Evolutionary conservation across 2,329 filamentous ascomycete genomes (phyloP), one percentile per base, ranked within the genome.

Genomic region (Endocalyx cinctus): DNA sequence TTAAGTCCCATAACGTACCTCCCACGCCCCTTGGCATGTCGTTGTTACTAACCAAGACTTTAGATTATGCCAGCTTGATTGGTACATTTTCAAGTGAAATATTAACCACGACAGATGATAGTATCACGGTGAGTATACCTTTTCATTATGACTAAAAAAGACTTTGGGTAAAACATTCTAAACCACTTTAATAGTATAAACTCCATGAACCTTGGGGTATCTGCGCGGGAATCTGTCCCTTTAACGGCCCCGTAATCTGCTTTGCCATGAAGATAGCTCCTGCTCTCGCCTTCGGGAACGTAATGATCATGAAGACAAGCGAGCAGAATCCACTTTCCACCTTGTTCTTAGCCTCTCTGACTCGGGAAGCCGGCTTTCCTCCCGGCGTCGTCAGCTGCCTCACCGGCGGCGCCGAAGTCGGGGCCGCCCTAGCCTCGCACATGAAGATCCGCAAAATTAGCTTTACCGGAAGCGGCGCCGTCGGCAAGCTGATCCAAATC

Each of bases 121-220:
- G n/a, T n/a, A n/a, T n/a, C n/a, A n/a, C n/a, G n/a, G n/a, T n/a
- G n/a, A n/a, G n/a, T n/a, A n/a, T n/a, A n/a, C n/a, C n/a, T n/a
- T n/a, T n/a, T n/a, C n/a, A n/a, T n/a, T n/a, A n/a, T n/a, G n/a
- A n/a, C n/a, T n/a, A n/a, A n/a, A n/a, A n/a, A n/a, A n/a, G n/a
- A n/a, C n/a, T n/a, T n/a, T n/a, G n/a, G n/a, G n/a, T n/a, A n/a
- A n/a, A n/a, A n/a, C n/a, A n/a, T n/a, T n/a, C n/a, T n/a, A n/a
- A n/a, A n/a, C n/a, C n/a, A n/a, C n/a, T n/a, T n/a, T n/a, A n/a
- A n/a, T n/a, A n/a, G n/a, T n/a, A n/a, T n/a, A n/a, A n/a, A n/a
- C n/a, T n/a, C n/a, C n/a, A n/a, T n/a, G n/a, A 90, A 58, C 85
- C 86, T 2, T 64, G 90, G 19, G 86, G 86, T 23, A 85, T 92